Base-by-base conservation (phyloP, 2,329 filamentous ascomycete genomes). In the Beauveria asiatica region DNA sequence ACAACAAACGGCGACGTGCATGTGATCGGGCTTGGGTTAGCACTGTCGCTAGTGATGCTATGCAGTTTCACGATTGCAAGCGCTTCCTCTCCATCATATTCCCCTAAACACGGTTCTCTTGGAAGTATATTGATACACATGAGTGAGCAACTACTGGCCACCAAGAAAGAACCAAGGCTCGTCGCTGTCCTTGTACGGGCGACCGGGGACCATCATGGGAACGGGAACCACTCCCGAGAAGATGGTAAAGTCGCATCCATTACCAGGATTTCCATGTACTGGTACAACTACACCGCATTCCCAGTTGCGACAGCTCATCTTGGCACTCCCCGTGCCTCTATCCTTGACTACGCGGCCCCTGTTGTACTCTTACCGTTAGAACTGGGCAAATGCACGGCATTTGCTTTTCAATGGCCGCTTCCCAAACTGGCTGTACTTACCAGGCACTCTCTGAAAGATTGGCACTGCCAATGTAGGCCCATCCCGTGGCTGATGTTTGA, bases 391-490 rank as follows among this genome's bases (percentile, higher is more conserved):
- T 46, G 17, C 17, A 50, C 55, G 25, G 48, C 46, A 44, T 56
- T 48, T 56, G 44, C 62, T 33, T 54, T 51, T 63, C 60, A 46
- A 59, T 57, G 50, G 63, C 61, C 56, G 57, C 63, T 53, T 56
- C n/a, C 42, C 16, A n/a, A 27, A 13, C 11, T 39, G 6, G 19
- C 13, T 37, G 27, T 16, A 77, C 84, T 78, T 75, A 91, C 89
- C 94, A 99, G 33, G 94, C 94, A 70, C 89, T 92, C 73, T 97
- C 92, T 0, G 92, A 96, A 30, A 96, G 75, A 73, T 99, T 99
- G 8, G 91, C 90, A 67, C 90, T 96, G 17, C 94, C 94, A 42
- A 96, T 75, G 69, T 97, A 97, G 2, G 83, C 87, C 87, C 90
- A 97, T 5, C 85, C 85, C 61, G 63, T 60, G 56, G 68, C 66